Percentiles rank a stretch among this genome's conserved stretches.
phyloP scores from a whole-genome alignment of 2,329 filamentous ascomycete genomes.

The Tolypocladium cylindrosporum region DNA sequence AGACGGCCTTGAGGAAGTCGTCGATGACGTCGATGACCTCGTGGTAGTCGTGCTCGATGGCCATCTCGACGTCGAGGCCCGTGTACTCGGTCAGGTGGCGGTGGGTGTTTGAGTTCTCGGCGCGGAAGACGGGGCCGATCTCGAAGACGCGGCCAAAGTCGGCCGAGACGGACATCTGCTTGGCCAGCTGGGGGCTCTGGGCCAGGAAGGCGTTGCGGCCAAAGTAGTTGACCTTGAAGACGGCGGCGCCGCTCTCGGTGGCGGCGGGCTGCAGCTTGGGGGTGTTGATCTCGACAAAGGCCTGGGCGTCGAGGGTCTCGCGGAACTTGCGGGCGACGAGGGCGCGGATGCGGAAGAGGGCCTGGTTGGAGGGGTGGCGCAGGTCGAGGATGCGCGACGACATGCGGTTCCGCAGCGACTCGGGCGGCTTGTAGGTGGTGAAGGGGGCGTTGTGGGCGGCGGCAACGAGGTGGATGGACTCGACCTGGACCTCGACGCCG shows the following conservation, averaged over 20 bases:
- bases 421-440: constrained; percentile 53
- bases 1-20: constrained; percentile 67
- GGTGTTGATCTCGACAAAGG: constrained; percentile 89
- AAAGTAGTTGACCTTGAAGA: constrained; percentile 91
- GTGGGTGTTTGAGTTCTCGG: constrained; percentile 93
- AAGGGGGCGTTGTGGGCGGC: constrained; percentile 37
- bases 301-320: constrained; percentile 58
- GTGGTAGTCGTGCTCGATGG: constrained; percentile 79
- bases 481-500: constrained; percentile 64
- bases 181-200: constrained; percentile 83
- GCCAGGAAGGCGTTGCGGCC: constrained; percentile 77
- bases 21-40: constrained; percentile 77
- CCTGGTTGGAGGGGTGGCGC: constrained; percentile 75
- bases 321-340: constrained; percentile 75
- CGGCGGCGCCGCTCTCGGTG: constrained; percentile 82
- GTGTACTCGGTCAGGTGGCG: constrained; percentile 92
- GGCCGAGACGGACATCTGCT: constrained; percentile 85
- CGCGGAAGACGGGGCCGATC: constrained; percentile 63
- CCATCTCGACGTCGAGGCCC: constrained; percentile 87
- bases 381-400: constrained; percentile 75
- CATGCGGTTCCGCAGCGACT: constrained; percentile 58
- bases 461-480: constrained; percentile 41
- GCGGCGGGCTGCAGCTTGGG: constrained; percentile 85
- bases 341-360: constrained; percentile 79
- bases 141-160: constrained; percentile 88